Conservation (phyloP, 1,284 basidiomycete genomes). For the Rhodotorula sp. region DNA sequence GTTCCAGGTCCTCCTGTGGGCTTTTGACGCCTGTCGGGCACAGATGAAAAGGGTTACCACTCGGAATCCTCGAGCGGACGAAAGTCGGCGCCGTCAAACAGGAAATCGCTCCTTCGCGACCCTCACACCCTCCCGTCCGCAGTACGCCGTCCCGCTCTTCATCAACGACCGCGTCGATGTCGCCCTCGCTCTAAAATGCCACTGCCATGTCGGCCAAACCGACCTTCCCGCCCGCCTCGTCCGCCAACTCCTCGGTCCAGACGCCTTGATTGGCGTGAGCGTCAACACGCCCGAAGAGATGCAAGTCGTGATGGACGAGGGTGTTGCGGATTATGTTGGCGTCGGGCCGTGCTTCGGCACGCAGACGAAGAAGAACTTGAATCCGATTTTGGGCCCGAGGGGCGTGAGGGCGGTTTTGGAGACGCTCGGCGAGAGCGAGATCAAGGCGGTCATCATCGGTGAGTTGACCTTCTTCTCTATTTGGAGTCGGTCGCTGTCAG, state of each 20-base stretch:
- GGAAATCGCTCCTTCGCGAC: neutral
- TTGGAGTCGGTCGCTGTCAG: neutral
- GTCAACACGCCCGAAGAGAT: constrained; percentile 70
- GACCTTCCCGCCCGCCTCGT: constrained; percentile 77
- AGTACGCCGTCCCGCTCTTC: constrained; percentile 77
- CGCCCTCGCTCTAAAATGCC: constrained; percentile 66
- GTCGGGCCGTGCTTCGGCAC: constrained; percentile 60
- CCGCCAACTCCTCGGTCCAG: constrained; percentile 65
- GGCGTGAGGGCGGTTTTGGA: constrained; percentile 62
- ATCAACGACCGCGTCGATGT: constrained; percentile 92
- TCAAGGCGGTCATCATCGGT: constrained; percentile 79
- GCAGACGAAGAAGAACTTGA: constrained; percentile 46
- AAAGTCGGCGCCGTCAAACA: too few relatives aligned
- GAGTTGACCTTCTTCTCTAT: neutral
- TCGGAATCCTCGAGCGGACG: too few relatives aligned
- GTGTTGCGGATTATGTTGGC: constrained; percentile 74
- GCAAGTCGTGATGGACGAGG: constrained; percentile 54
- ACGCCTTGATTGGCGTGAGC: constrained; percentile 75
- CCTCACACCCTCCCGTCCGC: neutral
- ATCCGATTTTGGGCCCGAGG: constrained; percentile 37
- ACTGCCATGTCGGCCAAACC: constrained; percentile 88
- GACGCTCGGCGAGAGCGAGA: constrained; percentile 60
- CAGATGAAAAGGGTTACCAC: too few relatives aligned
- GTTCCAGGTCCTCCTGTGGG: too few relatives aligned
- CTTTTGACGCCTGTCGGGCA: too few relatives aligned